Conservation (phyloP, 192 early-diverging fungal species). For the Funneliformis geosporum region DNA sequence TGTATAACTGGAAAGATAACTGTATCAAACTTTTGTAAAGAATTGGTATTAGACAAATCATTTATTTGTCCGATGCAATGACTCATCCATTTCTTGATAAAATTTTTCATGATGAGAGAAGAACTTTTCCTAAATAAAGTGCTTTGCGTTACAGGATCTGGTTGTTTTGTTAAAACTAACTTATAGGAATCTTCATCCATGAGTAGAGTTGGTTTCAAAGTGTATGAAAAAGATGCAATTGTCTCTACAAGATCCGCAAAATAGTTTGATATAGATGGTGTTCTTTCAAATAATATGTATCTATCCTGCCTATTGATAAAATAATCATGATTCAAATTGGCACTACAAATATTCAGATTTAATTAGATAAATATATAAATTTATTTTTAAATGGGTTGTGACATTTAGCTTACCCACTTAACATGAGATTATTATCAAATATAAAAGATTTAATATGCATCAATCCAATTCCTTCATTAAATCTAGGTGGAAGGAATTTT, state of each 20-base stretch:
- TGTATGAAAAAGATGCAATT: slow-evolving; percentile 68
- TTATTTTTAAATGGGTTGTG: not conserved
- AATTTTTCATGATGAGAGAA: slow-evolving; percentile 47
- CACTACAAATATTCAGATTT: slow-evolving; percentile 54
- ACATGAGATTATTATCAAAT: slow-evolving; percentile 81
- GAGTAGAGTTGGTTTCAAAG: slow-evolving; percentile 24
- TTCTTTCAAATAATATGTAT: slow-evolving; percentile 72
- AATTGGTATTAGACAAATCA: not conserved
- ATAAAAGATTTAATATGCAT: slow-evolving; percentile 94
- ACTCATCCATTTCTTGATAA: slow-evolving; percentile 51
- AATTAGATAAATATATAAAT: not conserved
- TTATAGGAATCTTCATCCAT: slow-evolving; percentile 20
- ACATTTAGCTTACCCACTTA: slow-evolving; percentile 66
- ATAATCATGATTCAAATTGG: slow-evolving; percentile 92
- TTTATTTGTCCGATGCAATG: slow-evolving; percentile 20
- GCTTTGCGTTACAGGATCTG: slow-evolving; percentile 64
- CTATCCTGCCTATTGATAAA: slow-evolving; percentile 96
- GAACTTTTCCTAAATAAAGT: slow-evolving; percentile 57
- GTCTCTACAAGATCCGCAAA: slow-evolving; percentile 67
- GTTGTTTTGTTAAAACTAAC: slow-evolving; percentile 28
- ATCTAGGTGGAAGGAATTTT: slow-evolving; percentile 74
- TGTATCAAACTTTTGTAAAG: slow-evolving; percentile 50
- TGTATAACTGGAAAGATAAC: slow-evolving; percentile 82
- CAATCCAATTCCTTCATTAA: slow-evolving; percentile 92
- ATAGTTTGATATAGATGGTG: slow-evolving; percentile 61